Conservation (phyloP, 208 protist species). For the Leishmania lainsoni region DNA sequence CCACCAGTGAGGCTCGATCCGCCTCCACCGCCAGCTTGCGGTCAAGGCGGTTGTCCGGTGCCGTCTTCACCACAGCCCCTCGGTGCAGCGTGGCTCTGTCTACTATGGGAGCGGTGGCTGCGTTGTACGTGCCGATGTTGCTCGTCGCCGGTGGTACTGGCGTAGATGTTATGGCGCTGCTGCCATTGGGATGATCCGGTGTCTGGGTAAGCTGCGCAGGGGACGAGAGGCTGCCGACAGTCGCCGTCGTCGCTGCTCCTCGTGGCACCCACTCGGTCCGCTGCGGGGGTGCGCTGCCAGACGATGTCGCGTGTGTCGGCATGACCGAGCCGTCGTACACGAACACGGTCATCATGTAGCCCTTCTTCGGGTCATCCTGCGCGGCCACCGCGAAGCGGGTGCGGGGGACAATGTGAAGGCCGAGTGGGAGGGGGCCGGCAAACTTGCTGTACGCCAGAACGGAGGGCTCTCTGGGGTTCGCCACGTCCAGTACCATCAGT, state of each 20-base stretch:
- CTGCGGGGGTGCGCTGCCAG: conserved; percentile 32
- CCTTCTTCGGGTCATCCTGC: conserved; percentile 48
- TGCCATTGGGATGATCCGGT: neutral
- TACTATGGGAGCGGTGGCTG: neutral
- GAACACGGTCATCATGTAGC: conserved; percentile 65
- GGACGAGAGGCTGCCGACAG: neutral
- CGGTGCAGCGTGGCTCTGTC: conserved; percentile 30
- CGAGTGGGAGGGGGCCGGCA: conserved; percentile 42
- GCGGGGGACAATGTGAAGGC: conserved; percentile 62
- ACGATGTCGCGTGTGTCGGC: conserved; percentile 16
- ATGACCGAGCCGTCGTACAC: conserved; percentile 64
- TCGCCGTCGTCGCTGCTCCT: conserved; percentile 4
- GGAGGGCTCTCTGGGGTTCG: conserved; percentile 49
- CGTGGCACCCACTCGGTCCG: conserved; percentile 46
- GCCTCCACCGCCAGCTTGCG: conserved; percentile 36
- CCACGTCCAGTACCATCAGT: conserved; percentile 74
- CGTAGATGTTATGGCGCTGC: neutral
- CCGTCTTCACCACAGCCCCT: conserved; percentile 27
- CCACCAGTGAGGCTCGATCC: conserved; percentile 30
- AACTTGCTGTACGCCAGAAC: conserved; percentile 59
- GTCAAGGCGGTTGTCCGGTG: conserved; percentile 25
- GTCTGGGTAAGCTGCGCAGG: conserved; percentile 7
- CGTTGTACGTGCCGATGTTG: neutral
- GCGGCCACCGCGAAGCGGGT: conserved; percentile 67
- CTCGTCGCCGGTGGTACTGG: neutral